Evolutionary conservation across 176 grass and related monocot species (phyloP).

Genomic region (Musa itinerans): DNA sequence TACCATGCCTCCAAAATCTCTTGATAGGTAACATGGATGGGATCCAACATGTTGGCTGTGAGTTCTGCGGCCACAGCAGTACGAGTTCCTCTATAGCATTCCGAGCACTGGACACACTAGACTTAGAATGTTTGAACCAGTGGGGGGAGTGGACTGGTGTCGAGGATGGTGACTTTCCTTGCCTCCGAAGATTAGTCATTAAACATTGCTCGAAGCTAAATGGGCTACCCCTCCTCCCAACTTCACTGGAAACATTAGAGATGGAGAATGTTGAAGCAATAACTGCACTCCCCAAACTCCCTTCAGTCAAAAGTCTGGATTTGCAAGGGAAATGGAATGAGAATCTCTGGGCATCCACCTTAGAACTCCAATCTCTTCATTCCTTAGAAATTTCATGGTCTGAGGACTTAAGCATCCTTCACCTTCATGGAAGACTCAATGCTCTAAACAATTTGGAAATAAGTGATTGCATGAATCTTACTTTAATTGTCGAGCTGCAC

Average conservation of each 20-base stretch:
- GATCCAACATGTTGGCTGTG: conserved; percentile 7
- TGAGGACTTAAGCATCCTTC: background rate
- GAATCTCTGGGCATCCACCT: background rate
- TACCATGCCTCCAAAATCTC: conserved; percentile 21
- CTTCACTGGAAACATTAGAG: background rate
- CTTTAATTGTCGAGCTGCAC: too few species aligned
- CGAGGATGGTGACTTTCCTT: conserved; percentile 20
- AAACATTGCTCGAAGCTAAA: background rate
- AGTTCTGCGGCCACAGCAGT: conserved; percentile 6
- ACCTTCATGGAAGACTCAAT: background rate
- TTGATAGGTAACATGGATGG: conserved; percentile 16
- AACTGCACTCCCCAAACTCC: too few species aligned
- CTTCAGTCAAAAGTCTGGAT: background rate
- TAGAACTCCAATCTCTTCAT: background rate
- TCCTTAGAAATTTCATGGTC: background rate
- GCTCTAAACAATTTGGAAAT: too few species aligned
- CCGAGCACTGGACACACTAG: conserved; percentile 22
- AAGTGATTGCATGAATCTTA: too few species aligned
- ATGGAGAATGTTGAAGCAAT: background rate
- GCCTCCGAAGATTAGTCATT: background rate
- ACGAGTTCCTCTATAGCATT: background rate
- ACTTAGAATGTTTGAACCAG: conserved; percentile 21
- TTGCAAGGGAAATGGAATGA: background rate
- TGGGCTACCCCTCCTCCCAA: background rate
- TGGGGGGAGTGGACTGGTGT: conserved; percentile 24